phyloP scores from a whole-genome alignment of 2,329 filamentous ascomycete genomes.

The Diaporthe caulivora region DNA sequence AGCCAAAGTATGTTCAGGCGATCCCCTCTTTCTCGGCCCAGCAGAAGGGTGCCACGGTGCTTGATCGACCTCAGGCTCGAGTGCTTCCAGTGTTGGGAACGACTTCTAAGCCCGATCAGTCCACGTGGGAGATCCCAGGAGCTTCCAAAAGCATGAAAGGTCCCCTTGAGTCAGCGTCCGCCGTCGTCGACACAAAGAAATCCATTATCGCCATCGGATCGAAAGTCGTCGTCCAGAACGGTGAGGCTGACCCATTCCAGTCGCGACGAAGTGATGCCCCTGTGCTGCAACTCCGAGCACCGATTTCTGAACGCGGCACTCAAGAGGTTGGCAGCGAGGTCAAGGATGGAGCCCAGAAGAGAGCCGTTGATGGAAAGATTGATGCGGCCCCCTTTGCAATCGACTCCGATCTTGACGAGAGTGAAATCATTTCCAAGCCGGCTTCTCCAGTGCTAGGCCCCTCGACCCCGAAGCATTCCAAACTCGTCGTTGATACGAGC shows the following conservation, averaged over 20 bases:
- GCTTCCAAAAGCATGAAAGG: not conserved
- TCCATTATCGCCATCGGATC: not conserved
- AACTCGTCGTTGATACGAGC: not conserved
- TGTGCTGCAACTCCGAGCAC: not conserved
- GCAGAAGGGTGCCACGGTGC: not conserved
- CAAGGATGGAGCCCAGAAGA: not conserved
- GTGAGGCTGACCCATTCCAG: not conserved
- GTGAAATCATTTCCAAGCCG: not conserved
- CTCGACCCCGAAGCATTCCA: not conserved
- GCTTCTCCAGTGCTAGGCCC: not conserved
- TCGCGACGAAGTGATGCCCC: not conserved
- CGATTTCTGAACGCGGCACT: not conserved
- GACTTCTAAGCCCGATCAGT: not conserved
- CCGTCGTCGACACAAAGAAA: not conserved
- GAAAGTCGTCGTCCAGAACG: too few relatives aligned
- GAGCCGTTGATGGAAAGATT: not conserved
- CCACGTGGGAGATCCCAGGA: too few relatives aligned
- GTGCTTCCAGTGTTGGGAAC: not conserved
- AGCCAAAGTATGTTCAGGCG: not conserved
- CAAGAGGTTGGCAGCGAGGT: not conserved
- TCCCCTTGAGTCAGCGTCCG: not conserved
- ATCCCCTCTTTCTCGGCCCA: too few relatives aligned
- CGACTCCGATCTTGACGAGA: not conserved
- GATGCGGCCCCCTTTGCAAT: not conserved
- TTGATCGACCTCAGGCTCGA: not conserved